Conservation (phyloP, 768 basidiomycete genomes). For the Wakefieldia striispora region DNA sequence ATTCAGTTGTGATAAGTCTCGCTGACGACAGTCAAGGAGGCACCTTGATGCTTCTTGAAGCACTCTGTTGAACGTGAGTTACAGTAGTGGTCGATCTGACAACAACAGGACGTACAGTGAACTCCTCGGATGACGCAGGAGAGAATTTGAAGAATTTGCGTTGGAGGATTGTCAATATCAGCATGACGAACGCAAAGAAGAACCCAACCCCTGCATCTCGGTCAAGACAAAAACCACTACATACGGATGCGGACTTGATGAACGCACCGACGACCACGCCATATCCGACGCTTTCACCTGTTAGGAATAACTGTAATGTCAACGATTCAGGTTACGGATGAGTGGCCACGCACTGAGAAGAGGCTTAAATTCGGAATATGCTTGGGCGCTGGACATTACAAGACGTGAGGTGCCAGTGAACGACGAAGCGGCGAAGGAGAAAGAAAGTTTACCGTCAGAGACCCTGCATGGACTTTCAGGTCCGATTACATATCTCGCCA, state of each 20-base stretch:
- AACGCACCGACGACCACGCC: conserved; percentile 46
- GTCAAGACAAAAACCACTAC: not conserved
- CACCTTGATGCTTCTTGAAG: conserved; percentile 47
- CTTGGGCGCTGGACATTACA: conserved; percentile 14
- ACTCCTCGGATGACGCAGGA: conserved; percentile 47
- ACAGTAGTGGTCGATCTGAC: not conserved
- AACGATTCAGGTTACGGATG: not conserved
- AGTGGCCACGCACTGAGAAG: conserved; percentile 31
- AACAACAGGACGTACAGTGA: conserved; percentile 33
- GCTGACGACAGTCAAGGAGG: not conserved
- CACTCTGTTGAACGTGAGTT: conserved; percentile 30
- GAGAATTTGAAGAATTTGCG: conserved; percentile 45
- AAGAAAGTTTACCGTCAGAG: not conserved
- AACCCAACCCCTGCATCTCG: conserved; percentile 42
- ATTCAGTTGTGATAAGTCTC: not conserved
- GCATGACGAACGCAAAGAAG: conserved; percentile 49
- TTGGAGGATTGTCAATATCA: conserved; percentile 45
- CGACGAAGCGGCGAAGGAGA: not conserved
- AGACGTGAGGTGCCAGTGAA: too few species aligned
- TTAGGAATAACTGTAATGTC: not conserved
- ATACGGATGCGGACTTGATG: not conserved
- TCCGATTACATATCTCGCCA: not conserved
- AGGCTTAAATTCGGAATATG: conserved; percentile 40
- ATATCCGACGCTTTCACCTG: conserved; percentile 49
- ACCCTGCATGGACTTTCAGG: not conserved